Evolutionary conservation across 192 early-diverging fungal species (phyloP).

Genomic region (Dissophora ornata): DNA sequence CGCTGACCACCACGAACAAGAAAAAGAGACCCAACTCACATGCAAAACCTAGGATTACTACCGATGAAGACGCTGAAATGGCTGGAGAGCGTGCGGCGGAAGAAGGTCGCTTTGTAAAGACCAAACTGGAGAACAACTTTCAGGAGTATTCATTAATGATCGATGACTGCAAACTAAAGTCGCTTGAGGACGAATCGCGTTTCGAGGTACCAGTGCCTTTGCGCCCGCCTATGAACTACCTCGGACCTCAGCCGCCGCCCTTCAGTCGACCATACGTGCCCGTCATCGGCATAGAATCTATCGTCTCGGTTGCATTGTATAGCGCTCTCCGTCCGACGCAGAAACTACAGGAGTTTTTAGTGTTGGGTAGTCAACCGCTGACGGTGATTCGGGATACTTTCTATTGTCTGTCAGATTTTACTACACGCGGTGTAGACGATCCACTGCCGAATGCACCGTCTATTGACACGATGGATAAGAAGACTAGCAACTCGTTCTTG

Average conservation of each 20-base stretch:
- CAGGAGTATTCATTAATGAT: slow-evolving; percentile 23
- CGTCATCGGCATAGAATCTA: slow-evolving; percentile 45
- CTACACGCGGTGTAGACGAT: slow-evolving; percentile 54
- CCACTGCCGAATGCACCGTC: slow-evolving; percentile 16
- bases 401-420: slow-evolving; percentile 75
- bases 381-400: slow-evolving; percentile 76
- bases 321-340: slow-evolving; percentile 62
- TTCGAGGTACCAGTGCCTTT: slow-evolving; percentile 11
- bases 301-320: slow-evolving; percentile 74
- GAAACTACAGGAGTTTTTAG: slow-evolving; percentile 71
- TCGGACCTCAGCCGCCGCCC: neutral
- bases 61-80: neutral
- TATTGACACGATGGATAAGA: slow-evolving; percentile 63
- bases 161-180: slow-evolving; percentile 19
- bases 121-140: slow-evolving; percentile 23
- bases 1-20: too few species aligned
- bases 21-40: too few species aligned
- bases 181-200: slow-evolving; percentile 7
- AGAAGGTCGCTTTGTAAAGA: slow-evolving; percentile 1
- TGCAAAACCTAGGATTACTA: too few species aligned
- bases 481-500: slow-evolving; percentile 74
- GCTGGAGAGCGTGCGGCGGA: slow-evolving; percentile 6
- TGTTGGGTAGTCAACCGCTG: slow-evolving; percentile 77
- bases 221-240: slow-evolving; percentile 31
- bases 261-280: neutral